Evolutionary conservation across 306 rosid species (phyloP).

Genomic region (Vigna reflexopilosa): DNA sequence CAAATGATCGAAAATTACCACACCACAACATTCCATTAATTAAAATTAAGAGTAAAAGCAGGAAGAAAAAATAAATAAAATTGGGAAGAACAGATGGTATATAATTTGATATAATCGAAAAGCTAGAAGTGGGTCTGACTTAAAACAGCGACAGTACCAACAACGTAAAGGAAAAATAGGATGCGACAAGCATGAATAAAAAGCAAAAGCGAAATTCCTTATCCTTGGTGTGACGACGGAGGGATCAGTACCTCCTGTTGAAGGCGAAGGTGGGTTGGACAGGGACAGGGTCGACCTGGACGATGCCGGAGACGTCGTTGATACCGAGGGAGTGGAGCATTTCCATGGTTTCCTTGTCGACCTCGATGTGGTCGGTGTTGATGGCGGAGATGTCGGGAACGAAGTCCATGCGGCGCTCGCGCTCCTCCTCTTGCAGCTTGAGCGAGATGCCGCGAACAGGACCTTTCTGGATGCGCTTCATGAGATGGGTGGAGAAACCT

Average conservation of each 20-base stretch:
- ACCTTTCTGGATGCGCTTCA: slow-evolving; percentile 72
- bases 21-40: too few species aligned
- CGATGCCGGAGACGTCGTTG: slow-evolving; percentile 50
- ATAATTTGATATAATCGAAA: not conserved
- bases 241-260: slow-evolving; percentile 50
- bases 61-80: not conserved
- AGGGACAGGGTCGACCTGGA: slow-evolving; percentile 47
- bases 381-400: slow-evolving; percentile 66
- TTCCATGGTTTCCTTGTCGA: slow-evolving; percentile 66
- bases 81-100: not conserved
- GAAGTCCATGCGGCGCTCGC: slow-evolving; percentile 71
- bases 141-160: not conserved
- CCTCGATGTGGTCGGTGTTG: slow-evolving; percentile 52
- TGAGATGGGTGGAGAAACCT: slow-evolving; percentile 66
- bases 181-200: too few species aligned
- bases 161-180: not conserved
- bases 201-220: too few species aligned
- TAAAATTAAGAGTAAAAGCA: not conserved
- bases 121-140: not conserved
- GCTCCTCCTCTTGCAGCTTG: slow-evolving; percentile 74
- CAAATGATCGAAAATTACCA: not conserved
- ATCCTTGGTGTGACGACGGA: too few species aligned
- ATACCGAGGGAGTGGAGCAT: slow-evolving; percentile 62
- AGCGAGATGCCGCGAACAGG: slow-evolving; percentile 67
- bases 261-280: slow-evolving; percentile 41